phyloP scores from a whole-genome alignment of 192 early-diverging fungal genomes.

The Backusella tarrabulga region DNA sequence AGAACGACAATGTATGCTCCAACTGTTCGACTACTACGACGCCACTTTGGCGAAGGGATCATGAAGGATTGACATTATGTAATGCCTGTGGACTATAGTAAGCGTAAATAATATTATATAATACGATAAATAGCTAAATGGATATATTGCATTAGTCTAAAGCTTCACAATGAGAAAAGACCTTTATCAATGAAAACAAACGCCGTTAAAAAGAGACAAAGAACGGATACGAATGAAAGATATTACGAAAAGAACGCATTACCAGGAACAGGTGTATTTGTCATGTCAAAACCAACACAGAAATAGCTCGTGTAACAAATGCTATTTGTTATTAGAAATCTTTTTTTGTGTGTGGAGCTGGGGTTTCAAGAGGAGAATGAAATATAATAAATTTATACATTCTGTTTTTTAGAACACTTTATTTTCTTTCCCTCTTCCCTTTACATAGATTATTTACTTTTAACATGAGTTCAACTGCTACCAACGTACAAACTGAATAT shows the following conservation, averaged over 20 bases:
- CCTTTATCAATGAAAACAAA: slow-evolving; percentile 38
- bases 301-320: not conserved
- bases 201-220: slow-evolving; percentile 33
- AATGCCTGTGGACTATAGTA: slow-evolving; percentile 62
- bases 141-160: slow-evolving; percentile 11
- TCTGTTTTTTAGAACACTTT: not conserved
- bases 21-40: slow-evolving; percentile 85
- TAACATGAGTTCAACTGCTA: not conserved
- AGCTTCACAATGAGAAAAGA: slow-evolving; percentile 34
- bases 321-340: not conserved
- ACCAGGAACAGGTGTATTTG: slow-evolving; percentile 8
- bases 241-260: not conserved
- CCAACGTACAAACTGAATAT: not conserved
- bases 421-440: too few species aligned
- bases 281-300: not conserved
- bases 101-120: not conserved
- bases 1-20: slow-evolving; percentile 42
- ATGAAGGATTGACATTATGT: slow-evolving; percentile 49
- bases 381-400: not conserved
- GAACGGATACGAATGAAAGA: slow-evolving; percentile 12
- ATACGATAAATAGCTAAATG: not conserved
- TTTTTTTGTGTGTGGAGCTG: not conserved
- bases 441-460: not conserved
- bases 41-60: slow-evolving; percentile 87
- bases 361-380: not conserved